Evolutionary conservation across 2,329 filamentous ascomycete species (phyloP).

Genomic region (Penicillium expansum): DNA sequence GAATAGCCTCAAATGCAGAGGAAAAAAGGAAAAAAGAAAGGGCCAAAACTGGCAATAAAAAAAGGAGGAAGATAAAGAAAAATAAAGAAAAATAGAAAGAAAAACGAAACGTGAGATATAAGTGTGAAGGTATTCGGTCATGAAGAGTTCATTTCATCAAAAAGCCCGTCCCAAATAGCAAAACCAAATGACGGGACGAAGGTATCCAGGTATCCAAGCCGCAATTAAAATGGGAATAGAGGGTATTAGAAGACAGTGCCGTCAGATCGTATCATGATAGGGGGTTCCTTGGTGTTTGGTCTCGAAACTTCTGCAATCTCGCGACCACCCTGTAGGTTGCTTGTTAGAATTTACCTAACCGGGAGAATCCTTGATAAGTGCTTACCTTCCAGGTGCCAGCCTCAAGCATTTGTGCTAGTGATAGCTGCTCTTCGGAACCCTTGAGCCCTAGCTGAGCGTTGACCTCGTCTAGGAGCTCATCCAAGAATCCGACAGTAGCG

Average conservation of each 20-base stretch:
- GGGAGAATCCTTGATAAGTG: background rate
- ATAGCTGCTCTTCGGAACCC: slow-evolving; percentile 65
- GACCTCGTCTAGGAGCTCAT: slow-evolving; percentile 67
- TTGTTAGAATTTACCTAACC: slow-evolving; percentile 22
- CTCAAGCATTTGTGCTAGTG: slow-evolving; percentile 83
- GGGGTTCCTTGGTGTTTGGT: slow-evolving; percentile 93
- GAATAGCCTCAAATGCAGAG: background rate
- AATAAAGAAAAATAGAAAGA: background rate
- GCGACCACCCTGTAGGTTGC: slow-evolving; percentile 68
- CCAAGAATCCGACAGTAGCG: slow-evolving; percentile 70
- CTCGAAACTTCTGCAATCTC: slow-evolving; percentile 94
- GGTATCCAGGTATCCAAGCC: slow-evolving; percentile 28
- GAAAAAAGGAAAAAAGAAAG: background rate
- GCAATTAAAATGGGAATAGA: slow-evolving; percentile 23
- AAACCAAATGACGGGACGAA: slow-evolving; percentile 1
- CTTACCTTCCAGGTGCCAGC: slow-evolving; percentile 96
- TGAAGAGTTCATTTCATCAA: slow-evolving; percentile 27
- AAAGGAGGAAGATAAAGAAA: slow-evolving; percentile 4
- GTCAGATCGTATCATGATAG: slow-evolving; percentile 93
- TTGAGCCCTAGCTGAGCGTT: slow-evolving; percentile 65
- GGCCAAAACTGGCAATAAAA: slow-evolving; percentile 6
- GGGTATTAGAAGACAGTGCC: slow-evolving; percentile 81
- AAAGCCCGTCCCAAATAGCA: slow-evolving; percentile 21
- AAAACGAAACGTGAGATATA: slow-evolving; percentile 6
- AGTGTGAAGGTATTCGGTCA: slow-evolving; percentile 5